A percentile compares a stretch with the other conserved stretches of the same genome.
phyloP scores from a whole-genome alignment of 1,284 basidiomycete genomes.

The Mycena sp. region DNA sequence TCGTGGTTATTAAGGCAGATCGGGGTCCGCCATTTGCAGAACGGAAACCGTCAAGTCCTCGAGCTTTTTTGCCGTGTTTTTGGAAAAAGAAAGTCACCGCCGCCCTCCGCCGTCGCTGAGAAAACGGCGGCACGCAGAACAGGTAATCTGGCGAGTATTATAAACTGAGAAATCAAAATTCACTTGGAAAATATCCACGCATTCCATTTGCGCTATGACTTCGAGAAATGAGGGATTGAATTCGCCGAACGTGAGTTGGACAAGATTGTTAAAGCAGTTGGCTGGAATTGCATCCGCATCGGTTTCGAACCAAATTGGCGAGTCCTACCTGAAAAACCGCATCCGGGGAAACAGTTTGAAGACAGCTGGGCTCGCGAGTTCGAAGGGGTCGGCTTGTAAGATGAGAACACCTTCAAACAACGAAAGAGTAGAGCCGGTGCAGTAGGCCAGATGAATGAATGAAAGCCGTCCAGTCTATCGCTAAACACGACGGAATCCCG shows the following conservation, averaged over 20 bases:
- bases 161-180: not conserved
- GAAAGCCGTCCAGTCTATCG: conserved; percentile 3
- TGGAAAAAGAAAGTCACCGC: conserved; percentile 2
- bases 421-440: not conserved
- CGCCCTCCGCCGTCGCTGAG: not conserved
- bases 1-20: not conserved
- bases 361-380: not conserved
- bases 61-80: conserved; percentile 24
- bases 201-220: conserved; percentile 19
- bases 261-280: conserved; percentile 2
- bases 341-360: conserved; percentile 14
- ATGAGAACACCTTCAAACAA: not conserved
- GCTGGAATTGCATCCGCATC: not conserved
- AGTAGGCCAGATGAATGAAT: not conserved
- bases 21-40: not conserved
- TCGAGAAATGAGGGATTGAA: conserved; percentile 15
- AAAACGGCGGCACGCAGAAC: conserved; percentile 7
- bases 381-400: not conserved
- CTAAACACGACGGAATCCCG: no score
- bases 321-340: conserved; percentile 11
- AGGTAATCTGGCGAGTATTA: conserved; percentile 11
- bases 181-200: not conserved
- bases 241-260: not conserved
- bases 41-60: not conserved
- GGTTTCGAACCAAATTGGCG: conserved; percentile 8